Evolutionary conservation across 2,329 filamentous ascomycete species (phyloP).

Genomic region (Fusarium paranaense): DNA sequence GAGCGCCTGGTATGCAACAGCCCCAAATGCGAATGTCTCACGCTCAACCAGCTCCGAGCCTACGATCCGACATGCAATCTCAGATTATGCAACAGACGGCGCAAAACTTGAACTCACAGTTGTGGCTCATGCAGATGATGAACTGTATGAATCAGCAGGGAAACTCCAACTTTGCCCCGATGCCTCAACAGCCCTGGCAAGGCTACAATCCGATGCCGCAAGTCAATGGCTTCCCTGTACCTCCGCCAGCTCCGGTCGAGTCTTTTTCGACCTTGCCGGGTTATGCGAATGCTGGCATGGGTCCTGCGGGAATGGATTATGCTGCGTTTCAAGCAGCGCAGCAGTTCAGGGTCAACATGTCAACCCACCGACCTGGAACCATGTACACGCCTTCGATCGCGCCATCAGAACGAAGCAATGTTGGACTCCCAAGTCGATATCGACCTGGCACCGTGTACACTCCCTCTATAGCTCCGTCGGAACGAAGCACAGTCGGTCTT

Average conservation of each 20-base stretch:
- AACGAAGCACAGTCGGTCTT: slow-evolving; percentile 28
- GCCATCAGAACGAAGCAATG: slow-evolving; percentile 20
- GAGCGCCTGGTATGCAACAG: slow-evolving; percentile 5
- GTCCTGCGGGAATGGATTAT: neutral
- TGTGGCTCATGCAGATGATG: slow-evolving; percentile 16
- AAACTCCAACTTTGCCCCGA: neutral
- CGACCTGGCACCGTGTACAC: slow-evolving; percentile 8
- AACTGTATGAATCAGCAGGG: slow-evolving; percentile 13
- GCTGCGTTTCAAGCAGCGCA: neutral
- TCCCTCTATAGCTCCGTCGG: slow-evolving; percentile 24
- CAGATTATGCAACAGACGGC: neutral
- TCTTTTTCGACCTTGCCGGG: neutral
- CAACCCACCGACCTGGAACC: neutral
- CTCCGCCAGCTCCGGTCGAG: neutral
- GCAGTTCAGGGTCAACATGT: slow-evolving; percentile 1
- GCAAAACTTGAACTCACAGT: slow-evolving; percentile 20
- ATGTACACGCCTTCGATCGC: neutral
- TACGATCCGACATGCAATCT: neutral
- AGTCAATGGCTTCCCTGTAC: neutral
- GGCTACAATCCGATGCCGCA: neutral
- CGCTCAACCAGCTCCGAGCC: neutral
- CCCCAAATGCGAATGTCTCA: neutral
- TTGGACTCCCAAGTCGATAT: slow-evolving; percentile 30
- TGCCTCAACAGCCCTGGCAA: neutral
- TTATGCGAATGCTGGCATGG: neutral